These are phyloP conservation scores for Euphorbia lathyris DNA, from an alignment of 345 rosid genomes.

Conservation along the genomic window DNA sequence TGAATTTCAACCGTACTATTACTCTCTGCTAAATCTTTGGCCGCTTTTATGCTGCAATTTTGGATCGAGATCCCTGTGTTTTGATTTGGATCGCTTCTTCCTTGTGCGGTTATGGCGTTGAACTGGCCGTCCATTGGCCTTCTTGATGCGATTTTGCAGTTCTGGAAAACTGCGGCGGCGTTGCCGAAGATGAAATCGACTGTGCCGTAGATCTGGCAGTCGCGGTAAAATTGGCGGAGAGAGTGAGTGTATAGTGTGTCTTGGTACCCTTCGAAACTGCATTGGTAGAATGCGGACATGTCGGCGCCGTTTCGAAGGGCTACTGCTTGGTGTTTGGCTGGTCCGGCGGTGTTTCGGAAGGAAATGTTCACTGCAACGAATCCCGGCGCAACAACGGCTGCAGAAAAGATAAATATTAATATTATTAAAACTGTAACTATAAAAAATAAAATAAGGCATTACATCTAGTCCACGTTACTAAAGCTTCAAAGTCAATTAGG, in stretches of 20 bases:
- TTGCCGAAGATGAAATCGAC: slow-evolving; percentile 60
- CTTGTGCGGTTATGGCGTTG: slow-evolving; percentile 44
- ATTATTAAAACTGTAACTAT: too few species aligned
- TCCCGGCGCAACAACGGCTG: slow-evolving; percentile 44
- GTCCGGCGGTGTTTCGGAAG: slow-evolving; percentile 55
- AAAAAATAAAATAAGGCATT: too few species aligned
- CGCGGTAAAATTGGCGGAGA: slow-evolving; percentile 47
- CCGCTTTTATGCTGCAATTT: slow-evolving; percentile 27
- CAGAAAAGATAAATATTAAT: neutral
- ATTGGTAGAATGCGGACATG: slow-evolving; percentile 34
- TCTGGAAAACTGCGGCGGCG: slow-evolving; percentile 36
- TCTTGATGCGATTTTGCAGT: slow-evolving; percentile 23
- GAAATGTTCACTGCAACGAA: slow-evolving; percentile 52
- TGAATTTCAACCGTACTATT: slow-evolving; percentile 2
- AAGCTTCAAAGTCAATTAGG: too few species aligned
- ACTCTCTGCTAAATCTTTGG: slow-evolving; percentile 29
- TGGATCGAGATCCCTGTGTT: slow-evolving; percentile 43
- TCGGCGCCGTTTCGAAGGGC: slow-evolving; percentile 52
- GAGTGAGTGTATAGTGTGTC: slow-evolving; percentile 60
- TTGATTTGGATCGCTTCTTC: slow-evolving; percentile 44
- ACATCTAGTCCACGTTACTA: too few species aligned
- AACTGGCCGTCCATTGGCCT: slow-evolving; percentile 24
- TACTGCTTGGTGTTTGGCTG: slow-evolving; percentile 51
- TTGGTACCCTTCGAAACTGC: slow-evolving; percentile 54
- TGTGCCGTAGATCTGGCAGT: slow-evolving; percentile 51